Evolutionary conservation across 2,329 filamentous ascomycete genomes (phyloP), one percentile per base, ranked within the genome.

Genomic region (Pestalotiopsis sp.): DNA sequence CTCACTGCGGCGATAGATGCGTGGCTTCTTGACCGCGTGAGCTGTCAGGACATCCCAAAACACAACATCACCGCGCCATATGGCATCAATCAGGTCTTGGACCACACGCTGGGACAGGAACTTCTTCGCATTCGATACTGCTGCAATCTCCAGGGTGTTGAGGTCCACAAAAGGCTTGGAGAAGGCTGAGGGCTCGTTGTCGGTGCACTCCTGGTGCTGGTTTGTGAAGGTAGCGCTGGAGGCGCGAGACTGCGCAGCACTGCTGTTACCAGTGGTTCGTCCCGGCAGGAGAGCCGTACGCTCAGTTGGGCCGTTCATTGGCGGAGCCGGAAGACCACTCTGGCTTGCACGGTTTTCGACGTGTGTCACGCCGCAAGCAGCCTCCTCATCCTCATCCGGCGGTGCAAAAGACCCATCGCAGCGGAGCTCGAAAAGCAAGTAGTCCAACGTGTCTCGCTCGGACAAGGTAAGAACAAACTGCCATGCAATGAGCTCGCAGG

Each of bases 401-500:
- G 27, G 27, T 38, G 27, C 38, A 63, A 36, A 41, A 14, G 25
- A 38, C 17, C 38, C 60, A 7, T 63, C 60, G 20, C 38, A 25
- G 20, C 20, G 60, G 11, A 63, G 36, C 23, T 63, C 60, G 38
- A 63, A 63, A n/a, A 63, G 36, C 38, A 63, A 63, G 60, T 63
- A 63, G 36, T 63, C 60, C n/a, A 63, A 38, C 13, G 38, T 38
- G 27, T 63, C 60, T 23, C 38, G 60, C 31, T 63, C 60, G 20
- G 60, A 63, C 31, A 63, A 38, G 38, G 27, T 63, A 31, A 63
- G 27, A 20, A 63, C 60, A 63, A 63, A 63, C 36, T 63, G 60
- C 60, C 60, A 63, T 27, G 60, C 60, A 12, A 63, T 41, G 6
- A 63, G 31, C 27, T 63, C 60, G n/a, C 60, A 63, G n/a, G 60